A percentile compares a stretch with the other conserved stretches of the same genome.
Evolutionary conservation across 116 monocot species (phyloP).

Genomic region (Posidonia oceanica): DNA sequence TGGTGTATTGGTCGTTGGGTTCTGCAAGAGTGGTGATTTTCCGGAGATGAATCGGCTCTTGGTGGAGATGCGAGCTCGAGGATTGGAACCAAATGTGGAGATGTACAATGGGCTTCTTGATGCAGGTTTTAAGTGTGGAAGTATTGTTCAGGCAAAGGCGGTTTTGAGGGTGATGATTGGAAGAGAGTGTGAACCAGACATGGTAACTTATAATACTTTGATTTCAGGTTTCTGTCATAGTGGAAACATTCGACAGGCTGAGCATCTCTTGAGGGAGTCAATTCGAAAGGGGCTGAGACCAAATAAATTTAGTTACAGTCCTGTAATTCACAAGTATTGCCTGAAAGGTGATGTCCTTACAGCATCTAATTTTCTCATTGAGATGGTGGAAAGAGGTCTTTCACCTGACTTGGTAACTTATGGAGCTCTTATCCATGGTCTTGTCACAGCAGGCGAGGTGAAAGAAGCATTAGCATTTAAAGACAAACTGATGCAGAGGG

Average conservation of each 20-base stretch:
- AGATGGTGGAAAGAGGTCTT: slow-evolving; percentile 63
- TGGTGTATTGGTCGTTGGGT: slow-evolving; percentile 54
- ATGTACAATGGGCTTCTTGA: slow-evolving; percentile 60
- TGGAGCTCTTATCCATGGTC: slow-evolving; percentile 79
- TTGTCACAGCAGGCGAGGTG: slow-evolving; percentile 44
- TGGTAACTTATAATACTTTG: slow-evolving; percentile 66
- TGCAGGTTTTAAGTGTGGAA: slow-evolving; percentile 34
- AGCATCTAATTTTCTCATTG: slow-evolving; percentile 47
- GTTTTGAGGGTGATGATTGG: slow-evolving; percentile 55
- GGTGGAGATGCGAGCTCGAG: slow-evolving; percentile 50
- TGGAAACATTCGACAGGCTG: slow-evolving; percentile 29
- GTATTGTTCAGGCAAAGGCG: slow-evolving; percentile 39
- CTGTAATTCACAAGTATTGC: slow-evolving; percentile 64
- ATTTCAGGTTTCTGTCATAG: slow-evolving; percentile 42
- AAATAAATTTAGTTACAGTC: slow-evolving; percentile 62
- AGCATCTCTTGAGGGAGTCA: slow-evolving; percentile 34
- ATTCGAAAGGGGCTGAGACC: slow-evolving; percentile 30
- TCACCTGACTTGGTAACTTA: slow-evolving; percentile 74
- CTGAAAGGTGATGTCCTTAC: slow-evolving; percentile 23
- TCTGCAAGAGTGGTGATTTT: slow-evolving; percentile 42
- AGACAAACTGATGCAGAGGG: slow-evolving; percentile 58
- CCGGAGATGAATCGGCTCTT: slow-evolving; percentile 27
- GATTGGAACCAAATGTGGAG: slow-evolving; percentile 49
- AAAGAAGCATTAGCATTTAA: slow-evolving; percentile 46
- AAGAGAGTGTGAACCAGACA: slow-evolving; percentile 34